Evolutionary conservation across 495 filamentous ascomycete species (phyloP), one percentile per base, ranked within the genome.

Genomic region (Penicillium goetzii): DNA sequence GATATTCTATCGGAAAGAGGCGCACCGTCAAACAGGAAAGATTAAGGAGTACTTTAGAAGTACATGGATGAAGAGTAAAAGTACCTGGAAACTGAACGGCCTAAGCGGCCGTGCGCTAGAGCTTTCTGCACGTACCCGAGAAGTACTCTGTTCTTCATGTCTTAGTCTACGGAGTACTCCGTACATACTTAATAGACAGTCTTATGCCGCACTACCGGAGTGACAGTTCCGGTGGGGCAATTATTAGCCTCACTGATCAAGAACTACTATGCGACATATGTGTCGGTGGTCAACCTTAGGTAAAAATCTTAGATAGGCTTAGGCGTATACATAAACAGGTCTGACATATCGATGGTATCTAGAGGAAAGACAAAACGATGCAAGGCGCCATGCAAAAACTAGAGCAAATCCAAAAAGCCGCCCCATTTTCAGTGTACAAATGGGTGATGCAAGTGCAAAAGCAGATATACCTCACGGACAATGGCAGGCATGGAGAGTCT

Each of bases 341-440:
- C 23, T 10, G 15, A 30, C 12, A 21, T 54, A 1, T 32, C n/a
- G 5, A 55, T 34, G 52, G 52, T 55, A 34, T 32, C 52, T 55
- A 30, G 12, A 14, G 5, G 34, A 55, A 25, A 32, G 9, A 19
- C 17, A 55, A 36, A 33, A 30, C 15, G 9, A 51, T 30, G 43
- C 47, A 51, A 51, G 30, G 14, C 28, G 3, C 32, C 52, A 55
- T 55, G 32, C 52, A 36, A 36, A 53, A 36, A 36, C 34, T 3
- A 21, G 17, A 14, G 3, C 36, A 33, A 1, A 10, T 6, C 9
- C 30, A 55, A 34, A 23, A 34, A 33, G 52, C 52, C 52, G 21
- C 32, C 52, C 28, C 33, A 30, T 33, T 33, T 21, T 55, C 30
- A 55, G 33, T 55, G 52, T 55, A 55, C 52, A 55, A 55, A 36